phyloP scores from a whole-genome alignment of 306 rosid species.

The Lathyrus sativus region DNA sequence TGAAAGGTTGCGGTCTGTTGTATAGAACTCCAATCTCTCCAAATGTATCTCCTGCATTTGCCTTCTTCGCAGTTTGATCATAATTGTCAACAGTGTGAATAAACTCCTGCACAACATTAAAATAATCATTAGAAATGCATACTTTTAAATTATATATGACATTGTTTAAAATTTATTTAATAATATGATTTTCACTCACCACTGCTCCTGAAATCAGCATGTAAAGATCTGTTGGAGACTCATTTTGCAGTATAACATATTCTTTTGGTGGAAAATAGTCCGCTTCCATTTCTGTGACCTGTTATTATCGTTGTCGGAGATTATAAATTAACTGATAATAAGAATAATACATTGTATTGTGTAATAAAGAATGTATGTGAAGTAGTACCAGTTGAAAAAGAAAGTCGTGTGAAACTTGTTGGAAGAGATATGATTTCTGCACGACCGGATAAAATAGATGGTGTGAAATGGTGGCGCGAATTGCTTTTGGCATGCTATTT shows the following conservation, averaged over 20 bases:
- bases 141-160: slow-evolving; percentile 1
- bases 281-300: slow-evolving; percentile 81
- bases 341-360: no score
- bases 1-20: slow-evolving; percentile 65
- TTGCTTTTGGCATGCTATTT: slow-evolving; percentile 74
- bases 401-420: slow-evolving; percentile 70
- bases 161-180: slow-evolving; percentile 9
- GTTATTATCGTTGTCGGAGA: neutral
- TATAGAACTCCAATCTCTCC: slow-evolving; percentile 80
- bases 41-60: slow-evolving; percentile 54
- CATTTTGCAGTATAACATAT: slow-evolving; percentile 77
- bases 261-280: slow-evolving; percentile 85
- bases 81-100: slow-evolving; percentile 48
- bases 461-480: slow-evolving; percentile 75
- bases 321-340: neutral
- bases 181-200: slow-evolving; percentile 50
- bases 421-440: slow-evolving; percentile 59
- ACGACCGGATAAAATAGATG: slow-evolving; percentile 59
- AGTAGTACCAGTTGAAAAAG: slow-evolving; percentile 75
- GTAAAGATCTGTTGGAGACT: slow-evolving; percentile 75
- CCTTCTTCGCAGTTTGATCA: slow-evolving; percentile 58
- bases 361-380: slow-evolving; percentile 10
- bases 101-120: slow-evolving; percentile 51
- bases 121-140: slow-evolving; percentile 20
- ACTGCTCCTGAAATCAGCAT: slow-evolving; percentile 76